Evolutionary conservation across 2,329 filamentous ascomycete species (phyloP).

Genomic region (Stachybotrys echinatus): DNA sequence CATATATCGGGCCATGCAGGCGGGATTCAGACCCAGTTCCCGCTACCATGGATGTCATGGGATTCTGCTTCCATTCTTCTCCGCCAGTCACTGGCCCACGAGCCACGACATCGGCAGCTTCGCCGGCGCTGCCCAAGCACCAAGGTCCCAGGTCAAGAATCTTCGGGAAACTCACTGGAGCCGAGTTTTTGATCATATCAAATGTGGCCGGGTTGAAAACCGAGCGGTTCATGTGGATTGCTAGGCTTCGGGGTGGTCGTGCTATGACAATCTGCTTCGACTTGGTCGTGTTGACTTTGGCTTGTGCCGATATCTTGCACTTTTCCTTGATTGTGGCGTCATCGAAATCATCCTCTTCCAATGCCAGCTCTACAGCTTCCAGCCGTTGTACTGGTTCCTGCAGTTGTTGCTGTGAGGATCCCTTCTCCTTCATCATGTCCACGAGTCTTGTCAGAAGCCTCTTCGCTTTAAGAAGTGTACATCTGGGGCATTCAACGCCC

Average conservation of each 20-base stretch:
- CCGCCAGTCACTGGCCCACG: conserved; percentile 18
- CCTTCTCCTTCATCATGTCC: conserved; percentile 28
- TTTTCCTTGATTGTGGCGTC: conserved; percentile 58
- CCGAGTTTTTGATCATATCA: conserved; percentile 75
- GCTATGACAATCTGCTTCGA: conserved; percentile 85
- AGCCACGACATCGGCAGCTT: neutral
- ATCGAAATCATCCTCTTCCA: conserved; percentile 76
- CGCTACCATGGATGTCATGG: conserved; percentile 68
- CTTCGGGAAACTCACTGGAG: conserved; percentile 70
- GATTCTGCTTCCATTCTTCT: conserved; percentile 68
- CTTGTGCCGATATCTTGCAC: conserved; percentile 62
- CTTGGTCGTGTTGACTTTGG: conserved; percentile 73
- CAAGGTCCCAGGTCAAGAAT: conserved; percentile 74
- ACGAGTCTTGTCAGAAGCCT: conserved; percentile 42
- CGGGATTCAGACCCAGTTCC: conserved; percentile 44
- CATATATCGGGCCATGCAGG: conserved; percentile 59
- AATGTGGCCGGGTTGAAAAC: conserved; percentile 83
- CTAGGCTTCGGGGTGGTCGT: conserved; percentile 72
- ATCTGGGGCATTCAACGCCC: conserved; percentile 87
- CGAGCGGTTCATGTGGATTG: conserved; percentile 86
- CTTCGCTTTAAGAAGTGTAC: conserved; percentile 64
- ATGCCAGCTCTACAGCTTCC: conserved; percentile 59
- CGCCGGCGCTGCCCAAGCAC: conserved; percentile 63
- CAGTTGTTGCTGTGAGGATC: conserved; percentile 41
- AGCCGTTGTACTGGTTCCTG: conserved; percentile 52